Conservation (phyloP, 2,329 filamentous ascomycete species). For the Hypomyces rosellus region DNA sequence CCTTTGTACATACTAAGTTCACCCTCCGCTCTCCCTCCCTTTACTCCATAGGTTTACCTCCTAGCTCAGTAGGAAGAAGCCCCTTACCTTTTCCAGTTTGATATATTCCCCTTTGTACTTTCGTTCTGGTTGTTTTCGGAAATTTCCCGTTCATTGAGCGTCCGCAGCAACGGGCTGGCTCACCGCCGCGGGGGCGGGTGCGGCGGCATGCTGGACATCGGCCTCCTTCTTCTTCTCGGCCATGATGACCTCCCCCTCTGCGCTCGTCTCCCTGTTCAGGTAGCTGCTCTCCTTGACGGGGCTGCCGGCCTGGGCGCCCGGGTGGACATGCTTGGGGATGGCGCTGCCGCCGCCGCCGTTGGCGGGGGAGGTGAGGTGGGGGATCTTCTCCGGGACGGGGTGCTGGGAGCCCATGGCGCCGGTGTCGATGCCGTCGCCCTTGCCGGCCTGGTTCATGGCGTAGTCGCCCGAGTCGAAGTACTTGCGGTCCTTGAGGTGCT, state of each 20-base stretch:
- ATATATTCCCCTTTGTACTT: neutral
- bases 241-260: slow-evolving; percentile 38
- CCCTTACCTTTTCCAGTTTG: no score
- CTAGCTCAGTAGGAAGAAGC: neutral
- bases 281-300: slow-evolving; percentile 89
- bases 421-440: slow-evolving; percentile 88
- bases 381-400: slow-evolving; percentile 90
- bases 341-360: slow-evolving; percentile 25
- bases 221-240: slow-evolving; percentile 4
- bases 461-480: slow-evolving; percentile 98
- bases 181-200: neutral
- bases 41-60: neutral
- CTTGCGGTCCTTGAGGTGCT: slow-evolving; percentile 98
- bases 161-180: neutral
- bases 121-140: neutral
- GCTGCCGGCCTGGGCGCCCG: slow-evolving; percentile 58
- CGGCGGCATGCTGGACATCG: neutral
- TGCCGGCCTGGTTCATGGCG: slow-evolving; percentile 93
- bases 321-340: slow-evolving; percentile 33
- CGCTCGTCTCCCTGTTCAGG: slow-evolving; percentile 74
- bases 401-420: slow-evolving; percentile 93
- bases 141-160: neutral
- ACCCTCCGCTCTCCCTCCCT: neutral
- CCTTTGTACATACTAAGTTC: neutral
- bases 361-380: slow-evolving; percentile 70